Conservation (phyloP, 179 eudicot species). For the Camellia oleifera region DNA sequence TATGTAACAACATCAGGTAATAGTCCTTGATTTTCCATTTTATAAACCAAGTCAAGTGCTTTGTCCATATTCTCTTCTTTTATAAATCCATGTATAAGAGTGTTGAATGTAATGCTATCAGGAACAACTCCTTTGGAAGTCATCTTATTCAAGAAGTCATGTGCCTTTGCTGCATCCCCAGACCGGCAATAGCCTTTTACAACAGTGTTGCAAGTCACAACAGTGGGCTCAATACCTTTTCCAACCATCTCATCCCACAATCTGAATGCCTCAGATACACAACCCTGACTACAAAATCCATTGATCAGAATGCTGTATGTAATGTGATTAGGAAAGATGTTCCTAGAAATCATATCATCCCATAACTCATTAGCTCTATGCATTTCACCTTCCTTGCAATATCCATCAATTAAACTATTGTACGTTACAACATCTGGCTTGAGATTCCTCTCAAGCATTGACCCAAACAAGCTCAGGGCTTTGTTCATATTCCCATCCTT, state of each 20-base stretch:
- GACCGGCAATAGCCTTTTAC: slow-evolving; percentile 66
- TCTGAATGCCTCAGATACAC: slow-evolving; percentile 50
- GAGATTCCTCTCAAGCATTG: slow-evolving; percentile 65
- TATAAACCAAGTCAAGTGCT: slow-evolving; percentile 51
- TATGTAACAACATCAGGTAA: slow-evolving; percentile 64
- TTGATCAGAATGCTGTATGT: slow-evolving; percentile 55
- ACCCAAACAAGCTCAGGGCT: slow-evolving; percentile 50
- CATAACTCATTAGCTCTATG: slow-evolving; percentile 55
- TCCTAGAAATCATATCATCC: slow-evolving; percentile 47
- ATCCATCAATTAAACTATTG: slow-evolving; percentile 71
- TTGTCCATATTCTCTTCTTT: slow-evolving; percentile 55
- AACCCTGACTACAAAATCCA: slow-evolving; percentile 48
- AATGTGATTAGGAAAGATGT: slow-evolving; percentile 52
- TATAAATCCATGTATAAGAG: slow-evolving; percentile 66
- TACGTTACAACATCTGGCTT: slow-evolving; percentile 75
- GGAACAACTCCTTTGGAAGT: slow-evolving; percentile 41
- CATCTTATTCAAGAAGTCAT: slow-evolving; percentile 45
- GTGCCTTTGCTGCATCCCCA: slow-evolving; percentile 44
- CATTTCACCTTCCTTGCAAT: slow-evolving; percentile 67
- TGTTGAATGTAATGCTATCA: slow-evolving; percentile 69
- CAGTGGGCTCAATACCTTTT: slow-evolving; percentile 59
- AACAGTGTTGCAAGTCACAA: slow-evolving; percentile 63
- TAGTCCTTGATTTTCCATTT: slow-evolving; percentile 65
- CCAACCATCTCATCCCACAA: slow-evolving; percentile 82
- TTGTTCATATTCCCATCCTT: slow-evolving; percentile 46